These are phyloP conservation scores for Colletotrichum sp. DNA, from an alignment of 2,329 filamentous ascomycete species.

Conservation along the genomic window DNA sequence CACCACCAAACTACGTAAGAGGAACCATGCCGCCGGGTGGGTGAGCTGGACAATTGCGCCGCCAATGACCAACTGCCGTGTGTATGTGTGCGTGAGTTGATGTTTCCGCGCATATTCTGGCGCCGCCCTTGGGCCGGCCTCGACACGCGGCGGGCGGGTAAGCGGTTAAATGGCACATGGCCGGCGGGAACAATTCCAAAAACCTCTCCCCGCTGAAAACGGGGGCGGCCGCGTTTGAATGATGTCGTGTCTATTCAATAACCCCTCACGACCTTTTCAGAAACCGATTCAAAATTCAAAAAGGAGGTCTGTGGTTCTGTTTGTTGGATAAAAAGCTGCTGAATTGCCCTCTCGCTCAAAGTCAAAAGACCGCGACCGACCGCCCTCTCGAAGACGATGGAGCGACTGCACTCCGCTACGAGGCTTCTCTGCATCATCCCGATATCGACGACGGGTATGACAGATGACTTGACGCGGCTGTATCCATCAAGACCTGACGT, in stretches of 20 bases:
- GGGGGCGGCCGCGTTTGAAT: background rate
- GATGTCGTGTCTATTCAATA: background rate
- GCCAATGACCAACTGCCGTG: background rate
- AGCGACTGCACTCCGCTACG: background rate
- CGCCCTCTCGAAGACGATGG: background rate
- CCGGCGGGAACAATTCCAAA: background rate
- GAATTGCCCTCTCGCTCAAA: background rate
- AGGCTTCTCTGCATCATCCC: slow-evolving; percentile 10
- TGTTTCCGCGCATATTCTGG: background rate
- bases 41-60: background rate
- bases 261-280: background rate
- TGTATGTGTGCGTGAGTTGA: background rate
- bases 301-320: background rate
- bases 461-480: background rate
- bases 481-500: background rate
- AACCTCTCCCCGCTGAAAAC: background rate
- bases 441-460: slow-evolving; percentile 15
- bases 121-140: background rate
- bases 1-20: background rate
- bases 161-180: slow-evolving; percentile 6
- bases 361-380: background rate
- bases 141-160: slow-evolving; percentile 1
- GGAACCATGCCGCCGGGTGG: background rate
- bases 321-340: background rate
- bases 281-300: background rate